Base-by-base conservation (phyloP, 192 early-diverging fungal species). In the Gonapodya sp. region DNA sequence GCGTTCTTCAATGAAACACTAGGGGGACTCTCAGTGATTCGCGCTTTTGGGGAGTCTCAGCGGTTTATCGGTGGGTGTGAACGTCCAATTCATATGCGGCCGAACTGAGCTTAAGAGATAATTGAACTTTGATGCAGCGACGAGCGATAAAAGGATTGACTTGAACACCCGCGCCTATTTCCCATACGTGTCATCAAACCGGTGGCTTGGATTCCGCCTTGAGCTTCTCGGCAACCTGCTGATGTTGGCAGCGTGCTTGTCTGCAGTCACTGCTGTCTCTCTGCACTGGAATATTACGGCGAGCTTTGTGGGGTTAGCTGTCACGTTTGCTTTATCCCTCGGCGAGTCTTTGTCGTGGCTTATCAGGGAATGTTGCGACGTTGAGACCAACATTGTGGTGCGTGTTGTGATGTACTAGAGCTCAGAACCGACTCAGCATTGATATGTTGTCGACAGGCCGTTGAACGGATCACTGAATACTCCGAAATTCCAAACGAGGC, bases 281-380 rank as follows among this genome's bases (percentile, higher is more conserved):
- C 78, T 92, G 8, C 86, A 87, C 8, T 90, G 90, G n/a, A 81
- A 18, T 31, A 84, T 87, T 34, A 81, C 37, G 37, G 84, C 73
- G 64, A 86, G 91, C 36, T 91, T 94, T 83, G 91, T 93, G 2
- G 93, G 94, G 2, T 79, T 93, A 73, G 84, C 89, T 31, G 87
- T 94, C 1, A 90, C 89, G 1, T 95, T 94, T 81, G 87, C 94
- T 18, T 84, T 93, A 0, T 87, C 87, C 31, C 89, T 95, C 64
- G 95, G 96, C 0, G 92, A 95, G 82, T 91, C 93, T 35, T 82
- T 97, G 36, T 94, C 94, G 83, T 96, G 94, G 96, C 90, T 93
- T 85, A 92, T 97, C 8, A 90, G 95, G 18, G 92, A 93, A 79
- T 94, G 91, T 78, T 94, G 94, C 73, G 94, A 96, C 82, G 93